Base-by-base conservation (phyloP, 352 stramenopile genomes). In the Phytophthora capsici region DNA sequence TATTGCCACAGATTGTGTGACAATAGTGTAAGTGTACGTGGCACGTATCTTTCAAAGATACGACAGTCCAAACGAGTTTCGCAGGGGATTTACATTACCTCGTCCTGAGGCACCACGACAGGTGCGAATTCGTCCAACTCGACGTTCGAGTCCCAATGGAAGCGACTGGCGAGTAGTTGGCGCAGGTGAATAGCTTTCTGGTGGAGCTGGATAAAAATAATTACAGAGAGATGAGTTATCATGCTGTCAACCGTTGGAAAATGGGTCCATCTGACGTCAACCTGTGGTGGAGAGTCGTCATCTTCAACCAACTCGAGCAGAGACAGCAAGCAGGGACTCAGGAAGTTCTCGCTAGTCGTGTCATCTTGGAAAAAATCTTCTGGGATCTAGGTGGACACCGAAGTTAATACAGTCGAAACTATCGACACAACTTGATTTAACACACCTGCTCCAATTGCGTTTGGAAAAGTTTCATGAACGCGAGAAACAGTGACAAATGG, bases 281-380 rank as follows among this genome's bases (percentile, higher is more conserved):
- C 79, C 70, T 78, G 59, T n/a, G 54, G 43, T 9, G 69, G 67
- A 16, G 59, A 52, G n/a, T 78, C 71, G n/a, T 77, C 53, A 44
- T 84, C 73, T 30, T 81, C 70, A 12, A 90, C 49, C 17, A 93
- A 69, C 67, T 93, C 84, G 32, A 91, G 76, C 13, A 93, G 59
- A 23, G 84, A 93, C 46, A 72, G 20, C 6, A 93, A 61, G 48
- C 76, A 87, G 30, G 80, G 70, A 20, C 76, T 69, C n/a, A 93
- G 50, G 43, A 91, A 93, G 57, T 90, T 91, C 17, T 80, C 69
- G 28, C 69, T 74, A 30, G 82, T 86, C 23, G 67, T 61, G 23
- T 86, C 80, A 58, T 91, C 81, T 10, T 87, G 65, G 45, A 93
- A 93, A 71, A 93, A 93, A 25, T 93, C 82, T 12, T 69, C 60